Evolutionary conservation across 176 grass and related monocot species (phyloP), one percentile per base, ranked within the genome.

Genomic region (Sorghum bicolor): DNA sequence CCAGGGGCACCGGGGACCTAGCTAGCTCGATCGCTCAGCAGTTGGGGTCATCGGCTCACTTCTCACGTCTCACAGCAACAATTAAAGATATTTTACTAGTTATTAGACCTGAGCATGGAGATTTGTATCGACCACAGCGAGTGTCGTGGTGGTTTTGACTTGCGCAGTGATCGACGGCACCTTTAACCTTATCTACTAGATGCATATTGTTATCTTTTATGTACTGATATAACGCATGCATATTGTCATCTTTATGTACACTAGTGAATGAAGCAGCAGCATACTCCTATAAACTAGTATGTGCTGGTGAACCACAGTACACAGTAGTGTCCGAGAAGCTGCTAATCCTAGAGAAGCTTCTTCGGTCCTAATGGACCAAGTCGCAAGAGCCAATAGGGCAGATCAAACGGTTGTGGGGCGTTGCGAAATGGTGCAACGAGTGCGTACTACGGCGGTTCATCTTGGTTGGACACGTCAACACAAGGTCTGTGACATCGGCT

Each of bases 111-210:
- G 28, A 50, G 41, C 77, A 19, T 36, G 41, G 43, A 52, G 64
- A 38, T 80, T 1, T 26, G 37, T 44, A 33, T 32, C 34, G 19
- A n/a, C 2, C 19, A 19, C 12, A 73, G 6, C 55, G 0, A 2
- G 33, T 67, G 45, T 62, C 30, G 24, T 74, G 77, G 70, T 85
- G 84, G 87, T 76, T 89, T 20, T 85, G 82, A 89, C 77, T 64
- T n/a, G n/a, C 2, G 30, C 17, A 38, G 39, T 65, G 20, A 75
- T 48, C 15, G 2, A 52, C 22, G 64, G 26, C 44, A 12, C 44
- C 44, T 53, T 68, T 50, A 69, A 53, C 12, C 64, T 55, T 80
- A 80, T 69, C 64, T 25, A 36, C 22, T 11, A 50, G 32, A 4
- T 50, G 43, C 25, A 45, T 70, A 1, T 70, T 38, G 9, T 26